Evolutionary conservation across 1,139 yeast species (phyloP).

Genomic region (Hemisphaericaspora lyxosophila): DNA sequence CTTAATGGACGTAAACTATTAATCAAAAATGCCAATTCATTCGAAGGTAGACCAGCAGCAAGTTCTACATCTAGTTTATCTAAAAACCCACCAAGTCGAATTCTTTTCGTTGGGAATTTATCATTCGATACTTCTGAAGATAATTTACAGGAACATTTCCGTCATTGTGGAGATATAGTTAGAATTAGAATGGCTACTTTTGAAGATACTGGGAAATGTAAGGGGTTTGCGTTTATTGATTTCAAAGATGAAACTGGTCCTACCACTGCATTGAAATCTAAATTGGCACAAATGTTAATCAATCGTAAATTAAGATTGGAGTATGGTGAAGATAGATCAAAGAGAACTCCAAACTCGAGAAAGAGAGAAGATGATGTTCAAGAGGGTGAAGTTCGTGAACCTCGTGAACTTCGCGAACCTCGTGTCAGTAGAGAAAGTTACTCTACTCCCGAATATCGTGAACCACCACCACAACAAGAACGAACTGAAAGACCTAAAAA

Average conservation of each 20-base stretch:
- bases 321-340: conserved; percentile 92
- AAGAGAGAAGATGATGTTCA: conserved; percentile 24
- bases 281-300: conserved; percentile 61
- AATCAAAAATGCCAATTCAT: conserved; percentile 78
- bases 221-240: conserved; percentile 93
- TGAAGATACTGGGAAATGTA: conserved; percentile 93
- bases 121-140: conserved; percentile 92
- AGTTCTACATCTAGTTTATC: conserved; percentile 36
- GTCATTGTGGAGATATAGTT: conserved; percentile 75
- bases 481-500: conserved; percentile 22
- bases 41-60: conserved; percentile 78
- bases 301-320: conserved; percentile 83
- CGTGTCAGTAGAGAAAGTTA: not conserved
- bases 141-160: conserved; percentile 72
- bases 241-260: conserved; percentile 80
- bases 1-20: conserved; percentile 84
- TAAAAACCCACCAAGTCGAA: conserved; percentile 84
- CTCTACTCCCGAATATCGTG: conserved; percentile 6
- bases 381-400: conserved; percentile 12
- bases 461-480: conserved; percentile 6
- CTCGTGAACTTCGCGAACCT: too few species aligned
- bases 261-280: conserved; percentile 77
- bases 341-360: conserved; percentile 55
- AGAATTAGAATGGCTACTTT: conserved; percentile 94
- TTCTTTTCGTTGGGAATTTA: conserved; percentile 87